Conservation (phyloP, 106 monocot genomes). For the Vanilla planifolia region DNA sequence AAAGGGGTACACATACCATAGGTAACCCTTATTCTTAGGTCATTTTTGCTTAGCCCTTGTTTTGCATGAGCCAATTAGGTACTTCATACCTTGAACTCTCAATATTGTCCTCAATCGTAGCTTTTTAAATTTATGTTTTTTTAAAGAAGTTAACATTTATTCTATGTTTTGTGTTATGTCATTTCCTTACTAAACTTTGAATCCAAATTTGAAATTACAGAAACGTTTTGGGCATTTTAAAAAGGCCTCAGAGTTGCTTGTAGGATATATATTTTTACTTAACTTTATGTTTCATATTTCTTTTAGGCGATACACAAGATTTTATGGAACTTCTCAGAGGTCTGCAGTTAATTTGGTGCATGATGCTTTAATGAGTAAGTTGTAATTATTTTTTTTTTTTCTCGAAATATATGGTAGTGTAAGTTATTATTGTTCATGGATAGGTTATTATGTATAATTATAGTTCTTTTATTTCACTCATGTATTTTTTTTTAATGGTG, state of each 20-base stretch:
- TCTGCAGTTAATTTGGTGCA: conserved; percentile 79
- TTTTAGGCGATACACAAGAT: conserved; percentile 85
- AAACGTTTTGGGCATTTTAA: too few species aligned
- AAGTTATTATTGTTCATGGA: too few species aligned
- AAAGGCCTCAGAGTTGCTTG: background rate
- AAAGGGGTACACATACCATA: conserved; percentile 81
- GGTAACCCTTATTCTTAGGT: conserved; percentile 23
- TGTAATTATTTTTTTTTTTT: too few species aligned
- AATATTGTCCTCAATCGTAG: too few species aligned
- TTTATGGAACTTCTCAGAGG: conserved; percentile 94
- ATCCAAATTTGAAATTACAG: too few species aligned
- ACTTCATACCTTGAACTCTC: too few species aligned
- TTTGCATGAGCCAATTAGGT: too few species aligned
- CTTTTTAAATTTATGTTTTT: too few species aligned
- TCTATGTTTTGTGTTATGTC: background rate
- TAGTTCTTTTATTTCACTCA: too few species aligned
- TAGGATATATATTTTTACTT: background rate
- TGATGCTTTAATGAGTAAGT: conserved; percentile 93
- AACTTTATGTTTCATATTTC: background rate
- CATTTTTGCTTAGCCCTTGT: background rate
- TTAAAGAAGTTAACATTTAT: background rate
- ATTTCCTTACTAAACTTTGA: too few species aligned
- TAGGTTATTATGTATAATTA: too few species aligned
- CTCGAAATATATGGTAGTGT: background rate
- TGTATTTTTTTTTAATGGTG: too few species aligned